Conservation (phyloP, 192 early-diverging fungal species). For the Borealophlyctis nickersoniae region DNA sequence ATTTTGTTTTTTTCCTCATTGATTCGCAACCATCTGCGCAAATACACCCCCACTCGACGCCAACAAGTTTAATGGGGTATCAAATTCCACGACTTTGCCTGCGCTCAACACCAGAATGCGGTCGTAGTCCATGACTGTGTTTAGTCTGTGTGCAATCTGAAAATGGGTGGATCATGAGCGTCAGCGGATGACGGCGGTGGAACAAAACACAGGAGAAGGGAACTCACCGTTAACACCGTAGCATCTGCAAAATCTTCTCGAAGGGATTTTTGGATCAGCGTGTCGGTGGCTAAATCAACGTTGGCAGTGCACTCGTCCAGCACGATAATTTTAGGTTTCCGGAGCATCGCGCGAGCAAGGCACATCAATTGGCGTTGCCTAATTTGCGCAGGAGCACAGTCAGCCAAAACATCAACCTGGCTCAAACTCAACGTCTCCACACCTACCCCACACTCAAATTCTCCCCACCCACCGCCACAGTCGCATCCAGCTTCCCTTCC, state of each 20-base stretch:
- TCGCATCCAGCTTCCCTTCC: constrained; percentile 50
- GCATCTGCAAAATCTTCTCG: constrained; percentile 58
- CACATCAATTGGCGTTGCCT: constrained; percentile 62
- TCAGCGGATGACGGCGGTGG: not conserved
- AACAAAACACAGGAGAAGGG: not conserved
- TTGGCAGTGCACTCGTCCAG: constrained; percentile 51
- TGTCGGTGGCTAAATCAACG: constrained; percentile 56
- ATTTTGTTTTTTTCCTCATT: no score
- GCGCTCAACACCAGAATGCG: constrained; percentile 69
- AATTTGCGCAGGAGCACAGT: no score
- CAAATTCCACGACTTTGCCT: constrained; percentile 76
- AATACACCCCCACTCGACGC: constrained; percentile 41
- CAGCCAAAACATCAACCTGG: no score
- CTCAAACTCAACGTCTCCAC: no score
- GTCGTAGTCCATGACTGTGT: constrained; percentile 63
- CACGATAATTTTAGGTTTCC: constrained; percentile 41
- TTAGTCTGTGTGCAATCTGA: constrained; percentile 29
- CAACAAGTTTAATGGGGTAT: constrained; percentile 66
- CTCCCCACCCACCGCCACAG: constrained; percentile 72
- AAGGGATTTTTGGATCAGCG: constrained; percentile 49
- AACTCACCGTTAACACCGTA: constrained; percentile 4
- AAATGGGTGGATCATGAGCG: not conserved
- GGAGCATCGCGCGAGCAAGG: constrained; percentile 52
- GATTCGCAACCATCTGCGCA: constrained; percentile 36
- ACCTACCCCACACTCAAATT: constrained; percentile 86